These are phyloP conservation scores for Penicillium simplicissimum DNA, from an alignment of 495 filamentous ascomycete genomes.

Conservation along the genomic window DNA sequence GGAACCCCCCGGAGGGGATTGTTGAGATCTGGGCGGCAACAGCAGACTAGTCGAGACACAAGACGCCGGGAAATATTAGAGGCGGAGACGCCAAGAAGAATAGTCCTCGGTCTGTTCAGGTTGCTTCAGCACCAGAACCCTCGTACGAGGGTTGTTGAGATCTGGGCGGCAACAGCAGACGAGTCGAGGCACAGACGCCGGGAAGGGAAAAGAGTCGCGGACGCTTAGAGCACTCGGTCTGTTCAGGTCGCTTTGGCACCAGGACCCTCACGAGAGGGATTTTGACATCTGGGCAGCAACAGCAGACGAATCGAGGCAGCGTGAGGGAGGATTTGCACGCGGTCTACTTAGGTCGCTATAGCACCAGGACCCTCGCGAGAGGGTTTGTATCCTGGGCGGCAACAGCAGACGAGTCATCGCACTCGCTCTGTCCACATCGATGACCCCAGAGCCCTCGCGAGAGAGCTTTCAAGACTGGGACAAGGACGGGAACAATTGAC, in stretches of 20 bases:
- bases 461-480: neutral
- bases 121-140: too few species aligned
- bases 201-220: too few species aligned
- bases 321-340: neutral
- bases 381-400: neutral
- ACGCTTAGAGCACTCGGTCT: neutral
- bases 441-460: neutral
- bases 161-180: too few species aligned
- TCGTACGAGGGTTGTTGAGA: too few species aligned
- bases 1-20: too few species aligned
- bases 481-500: neutral
- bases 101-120: too few species aligned
- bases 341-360: neutral
- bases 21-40: too few species aligned
- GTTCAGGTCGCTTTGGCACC: neutral
- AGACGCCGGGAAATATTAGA: too few species aligned
- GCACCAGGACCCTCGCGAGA: neutral
- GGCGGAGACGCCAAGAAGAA: too few species aligned
- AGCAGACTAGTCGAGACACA: too few species aligned
- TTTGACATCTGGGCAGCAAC: neutral
- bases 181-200: too few species aligned
- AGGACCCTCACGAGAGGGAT: neutral
- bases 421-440: neutral
- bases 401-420: neutral
- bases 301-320: neutral